Base-by-base conservation (phyloP, 176 grass and related monocot species). In the Lolium rigidum region DNA sequence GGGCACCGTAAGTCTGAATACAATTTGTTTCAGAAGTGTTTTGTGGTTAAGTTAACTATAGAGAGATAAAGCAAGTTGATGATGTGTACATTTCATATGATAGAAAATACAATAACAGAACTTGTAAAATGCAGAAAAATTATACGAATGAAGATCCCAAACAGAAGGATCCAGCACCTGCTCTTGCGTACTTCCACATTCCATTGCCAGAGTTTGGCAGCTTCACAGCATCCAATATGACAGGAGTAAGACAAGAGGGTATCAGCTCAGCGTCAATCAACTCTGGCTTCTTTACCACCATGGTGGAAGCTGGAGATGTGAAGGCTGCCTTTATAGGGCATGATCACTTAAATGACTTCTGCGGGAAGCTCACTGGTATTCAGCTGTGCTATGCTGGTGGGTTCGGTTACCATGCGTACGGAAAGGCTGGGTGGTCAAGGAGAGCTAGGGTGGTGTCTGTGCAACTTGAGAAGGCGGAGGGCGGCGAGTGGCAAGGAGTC, bases 321-420 rank as follows among this genome's bases (percentile, higher is more conserved):
- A 95, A 87, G 58, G 96, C 91, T 20, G 88, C 88, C 57, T 98
- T 98, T 74, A 52, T 90, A 38, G 96, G 96, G 46, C 96, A 98
- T 79, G 96, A 98, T 80, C 96, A 98, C 56, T 8, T 94, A 11
- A 98, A 98, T 47, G 96, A 98, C 41, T 98, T 98, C 50, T 98
- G 93, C 7, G 93, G 91, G 2, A 92, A 94, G 83, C 82, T 98
- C 28, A 89, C 44, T 79, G 86, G 86, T 37, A 92, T 98, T 80
- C 90, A 94, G 25, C 62, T 98, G 13, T 98, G 95, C 61, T 98
- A 98, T 84, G 93, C 90, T 64, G 95, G 95, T 70, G 95, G 95
- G 9, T 95, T 98, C 66, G 93, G 95, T 9, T 98, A 98, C 86
- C 95, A 98, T 89, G 95, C 95, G 7, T 98, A 95, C 59, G 95